Conservation (phyloP, 2,329 filamentous ascomycete species). For the Fusarium sp. region DNA sequence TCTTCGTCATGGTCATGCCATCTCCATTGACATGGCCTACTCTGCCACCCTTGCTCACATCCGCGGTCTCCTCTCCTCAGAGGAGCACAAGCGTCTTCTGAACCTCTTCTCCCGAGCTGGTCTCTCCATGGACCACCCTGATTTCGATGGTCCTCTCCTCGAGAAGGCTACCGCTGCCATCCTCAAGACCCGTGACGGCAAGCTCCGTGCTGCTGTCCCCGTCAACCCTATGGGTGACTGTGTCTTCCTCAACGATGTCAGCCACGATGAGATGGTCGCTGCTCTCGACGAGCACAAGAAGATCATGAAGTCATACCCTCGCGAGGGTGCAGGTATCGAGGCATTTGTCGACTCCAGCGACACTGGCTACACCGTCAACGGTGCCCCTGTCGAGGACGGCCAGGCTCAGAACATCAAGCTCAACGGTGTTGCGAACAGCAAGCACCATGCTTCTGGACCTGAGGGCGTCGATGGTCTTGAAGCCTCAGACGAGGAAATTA, state of each 20-base stretch:
- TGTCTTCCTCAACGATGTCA: conserved; percentile 78
- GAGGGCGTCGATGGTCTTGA: conserved; percentile 43
- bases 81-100: conserved; percentile 74
- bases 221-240: conserved; percentile 74
- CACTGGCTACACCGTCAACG: conserved; percentile 69
- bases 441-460: conserved; percentile 34
- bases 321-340: conserved; percentile 76
- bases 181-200: conserved; percentile 78
- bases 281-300: conserved; percentile 76
- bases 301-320: conserved; percentile 73
- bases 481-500: conserved; percentile 22
- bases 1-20: conserved; percentile 80
- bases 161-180: conserved; percentile 78
- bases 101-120: conserved; percentile 78
- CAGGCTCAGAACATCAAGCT: conserved; percentile 3
- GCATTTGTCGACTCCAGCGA: conserved; percentile 79
- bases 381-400: conserved; percentile 40
- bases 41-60: conserved; percentile 77
- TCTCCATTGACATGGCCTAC: conserved; percentile 83
- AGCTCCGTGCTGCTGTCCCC: conserved; percentile 77
- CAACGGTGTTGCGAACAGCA: conserved; percentile 30
- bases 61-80: conserved; percentile 71
- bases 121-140: conserved; percentile 78
- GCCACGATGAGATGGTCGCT: conserved; percentile 71
- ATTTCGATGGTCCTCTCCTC: conserved; percentile 76